phyloP scores from a whole-genome alignment of 2,329 filamentous ascomycete genomes.

The Fusarium sp. region DNA sequence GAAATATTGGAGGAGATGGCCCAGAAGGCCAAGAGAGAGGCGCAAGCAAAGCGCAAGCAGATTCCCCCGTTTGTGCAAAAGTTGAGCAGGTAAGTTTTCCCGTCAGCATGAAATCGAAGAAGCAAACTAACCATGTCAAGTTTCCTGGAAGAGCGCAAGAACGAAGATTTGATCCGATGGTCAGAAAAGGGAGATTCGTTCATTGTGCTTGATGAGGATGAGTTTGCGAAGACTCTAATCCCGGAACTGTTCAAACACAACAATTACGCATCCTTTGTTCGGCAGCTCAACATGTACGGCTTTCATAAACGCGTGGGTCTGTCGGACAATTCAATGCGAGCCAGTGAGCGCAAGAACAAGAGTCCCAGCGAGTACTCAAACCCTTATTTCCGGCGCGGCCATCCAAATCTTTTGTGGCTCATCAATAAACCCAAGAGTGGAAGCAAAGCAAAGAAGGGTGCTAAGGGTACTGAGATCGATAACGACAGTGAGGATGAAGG shows the following conservation, averaged over 20 bases:
- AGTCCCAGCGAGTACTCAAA: conserved; percentile 99
- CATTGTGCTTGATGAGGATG: conserved; percentile 95
- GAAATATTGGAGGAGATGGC: conserved; percentile 85
- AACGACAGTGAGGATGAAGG: conserved; percentile 74
- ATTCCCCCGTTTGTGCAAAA: conserved; percentile 99
- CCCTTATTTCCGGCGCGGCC: conserved; percentile 92
- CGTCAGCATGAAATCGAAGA: background rate
- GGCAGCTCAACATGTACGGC: conserved; percentile 96
- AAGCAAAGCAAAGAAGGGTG: conserved; percentile 66
- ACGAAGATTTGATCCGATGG: conserved; percentile 96
- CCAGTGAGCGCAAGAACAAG: conserved; percentile 96
- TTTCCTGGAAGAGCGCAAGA: conserved; percentile 92
- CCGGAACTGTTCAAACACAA: conserved; percentile 99
- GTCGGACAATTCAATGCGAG: conserved; percentile 97
- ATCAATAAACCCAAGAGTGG: conserved; percentile 94
- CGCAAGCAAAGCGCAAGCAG: conserved; percentile 90
- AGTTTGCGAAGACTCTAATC: conserved; percentile 96
- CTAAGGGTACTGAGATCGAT: conserved; percentile 74
- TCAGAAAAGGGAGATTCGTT: conserved; percentile 97
- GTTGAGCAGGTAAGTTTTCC: conserved; percentile 81
- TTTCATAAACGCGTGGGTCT: conserved; percentile 96
- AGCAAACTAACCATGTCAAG: conserved; percentile 60
- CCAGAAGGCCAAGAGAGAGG: conserved; percentile 84
- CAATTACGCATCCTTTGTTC: conserved; percentile 96
- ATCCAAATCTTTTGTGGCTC: conserved; percentile 92